Evolutionary conservation across 2,329 filamentous ascomycete species (phyloP).

Genomic region (Huntiella omanensis): DNA sequence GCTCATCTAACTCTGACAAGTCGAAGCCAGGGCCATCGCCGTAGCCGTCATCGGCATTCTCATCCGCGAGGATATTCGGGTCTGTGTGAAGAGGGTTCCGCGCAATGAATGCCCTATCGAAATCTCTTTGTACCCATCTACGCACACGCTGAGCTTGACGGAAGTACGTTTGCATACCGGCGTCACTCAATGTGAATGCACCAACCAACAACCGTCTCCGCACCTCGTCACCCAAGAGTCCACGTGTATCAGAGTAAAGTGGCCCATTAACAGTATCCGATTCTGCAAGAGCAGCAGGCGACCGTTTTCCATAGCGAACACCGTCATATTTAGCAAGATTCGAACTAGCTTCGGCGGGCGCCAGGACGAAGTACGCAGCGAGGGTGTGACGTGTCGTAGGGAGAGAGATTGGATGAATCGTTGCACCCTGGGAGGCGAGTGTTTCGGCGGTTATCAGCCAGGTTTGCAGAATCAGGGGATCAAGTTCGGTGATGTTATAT

Average conservation of each 20-base stretch:
- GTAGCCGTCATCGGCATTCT: not conserved
- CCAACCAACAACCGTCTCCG: constrained; percentile 73
- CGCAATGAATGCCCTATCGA: constrained; percentile 56
- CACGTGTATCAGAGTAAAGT: constrained; percentile 60
- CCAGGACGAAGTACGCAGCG: constrained; percentile 87
- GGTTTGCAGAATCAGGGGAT: constrained; percentile 44
- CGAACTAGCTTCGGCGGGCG: constrained; percentile 84
- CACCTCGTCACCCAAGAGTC: constrained; percentile 71
- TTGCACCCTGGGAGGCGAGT: constrained; percentile 47
- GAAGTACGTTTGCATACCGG: constrained; percentile 92
- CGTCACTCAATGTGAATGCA: constrained; percentile 73
- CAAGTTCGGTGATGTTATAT: constrained; percentile 75
- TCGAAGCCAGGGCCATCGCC: constrained; percentile 25
- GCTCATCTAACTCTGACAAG: constrained; percentile 39
- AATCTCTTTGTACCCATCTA: constrained; percentile 67
- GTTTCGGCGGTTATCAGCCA: constrained; percentile 46
- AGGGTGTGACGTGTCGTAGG: constrained; percentile 72
- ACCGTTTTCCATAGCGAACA: constrained; percentile 63
- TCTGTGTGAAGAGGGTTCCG: constrained; percentile 46
- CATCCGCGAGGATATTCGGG: constrained; percentile 11
- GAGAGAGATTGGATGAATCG: constrained; percentile 57
- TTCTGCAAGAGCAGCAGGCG: constrained; percentile 16
- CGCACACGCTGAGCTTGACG: constrained; percentile 81
- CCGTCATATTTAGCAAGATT: constrained; percentile 96
- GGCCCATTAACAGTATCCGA: constrained; percentile 34